A percentile compares a stretch with the other conserved stretches of the same genome.
Evolutionary conservation across 2,329 filamentous ascomycete species (phyloP).

Genomic region (Stachybotrys chartarum): DNA sequence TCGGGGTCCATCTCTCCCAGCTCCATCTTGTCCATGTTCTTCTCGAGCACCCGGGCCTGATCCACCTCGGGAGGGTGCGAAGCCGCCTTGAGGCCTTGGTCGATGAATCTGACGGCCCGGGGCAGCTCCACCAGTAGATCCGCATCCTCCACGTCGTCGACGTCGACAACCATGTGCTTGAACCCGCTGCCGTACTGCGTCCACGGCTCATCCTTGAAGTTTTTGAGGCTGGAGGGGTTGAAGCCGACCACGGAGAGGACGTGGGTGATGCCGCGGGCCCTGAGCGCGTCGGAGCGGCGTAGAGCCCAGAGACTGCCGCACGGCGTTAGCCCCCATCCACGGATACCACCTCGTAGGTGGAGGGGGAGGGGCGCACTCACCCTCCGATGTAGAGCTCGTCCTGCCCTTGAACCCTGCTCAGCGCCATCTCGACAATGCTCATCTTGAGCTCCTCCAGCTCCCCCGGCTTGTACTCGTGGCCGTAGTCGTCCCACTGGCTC

Average conservation of each 20-base stretch:
- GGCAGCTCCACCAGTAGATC: slow-evolving; percentile 80
- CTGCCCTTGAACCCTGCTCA: slow-evolving; percentile 32
- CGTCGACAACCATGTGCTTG: slow-evolving; percentile 70
- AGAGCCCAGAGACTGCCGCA: slow-evolving; percentile 71
- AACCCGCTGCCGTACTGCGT: slow-evolving; percentile 49
- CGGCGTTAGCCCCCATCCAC: slow-evolving; percentile 5
- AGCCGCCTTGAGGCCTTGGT: slow-evolving; percentile 52
- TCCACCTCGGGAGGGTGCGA: slow-evolving; percentile 1
- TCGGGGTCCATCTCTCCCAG: background rate
- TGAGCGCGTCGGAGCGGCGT: slow-evolving; percentile 61
- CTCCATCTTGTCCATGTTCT: background rate
- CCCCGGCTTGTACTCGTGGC: slow-evolving; percentile 11
- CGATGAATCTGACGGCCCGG: slow-evolving; percentile 73
- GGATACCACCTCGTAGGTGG: background rate
- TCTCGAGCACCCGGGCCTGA: slow-evolving; percentile 4
- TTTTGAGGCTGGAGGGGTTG: slow-evolving; percentile 26
- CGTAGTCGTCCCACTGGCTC: slow-evolving; percentile 15
- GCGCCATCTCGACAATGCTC: slow-evolving; percentile 30
- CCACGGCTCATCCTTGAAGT: slow-evolving; percentile 41
- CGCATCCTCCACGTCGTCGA: slow-evolving; percentile 86
- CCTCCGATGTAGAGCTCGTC: slow-evolving; percentile 33
- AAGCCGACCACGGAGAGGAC: slow-evolving; percentile 75
- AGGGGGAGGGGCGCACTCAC: slow-evolving; percentile 18
- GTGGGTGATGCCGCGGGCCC: slow-evolving; percentile 74
- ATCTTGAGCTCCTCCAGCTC: slow-evolving; percentile 19